These are phyloP conservation scores for Trichoderma guizhouense DNA, from an alignment of 2,329 filamentous ascomycete genomes.

Conservation along the genomic window DNA sequence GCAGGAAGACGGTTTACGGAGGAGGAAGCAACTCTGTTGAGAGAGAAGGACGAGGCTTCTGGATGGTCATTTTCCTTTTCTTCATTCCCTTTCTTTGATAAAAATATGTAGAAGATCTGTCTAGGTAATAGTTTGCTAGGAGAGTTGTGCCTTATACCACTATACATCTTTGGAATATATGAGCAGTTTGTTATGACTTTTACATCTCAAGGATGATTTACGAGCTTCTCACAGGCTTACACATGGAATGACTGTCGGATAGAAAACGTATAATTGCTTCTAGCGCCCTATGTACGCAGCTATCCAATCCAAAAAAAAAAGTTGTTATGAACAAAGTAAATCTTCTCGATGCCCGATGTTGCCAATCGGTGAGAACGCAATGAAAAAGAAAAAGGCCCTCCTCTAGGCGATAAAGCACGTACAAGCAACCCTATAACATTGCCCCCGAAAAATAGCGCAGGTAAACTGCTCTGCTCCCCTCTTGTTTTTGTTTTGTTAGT, in stretches of 20 bases:
- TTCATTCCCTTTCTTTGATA: background rate
- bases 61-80: background rate
- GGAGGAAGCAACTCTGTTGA: background rate
- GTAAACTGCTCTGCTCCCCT: background rate
- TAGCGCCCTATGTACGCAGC: background rate
- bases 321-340: background rate
- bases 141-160: conserved; percentile 5
- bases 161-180: conserved; percentile 4
- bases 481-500: background rate
- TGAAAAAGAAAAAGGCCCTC: background rate
- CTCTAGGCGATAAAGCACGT: background rate
- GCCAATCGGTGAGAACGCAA: background rate
- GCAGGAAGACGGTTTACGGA: background rate
- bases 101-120: background rate
- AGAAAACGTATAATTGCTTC: background rate
- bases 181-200: background rate
- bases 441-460: background rate
- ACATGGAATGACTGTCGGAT: background rate
- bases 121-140: background rate
- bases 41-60: conserved; percentile 1
- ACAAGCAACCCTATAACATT: background rate
- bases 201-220: background rate
- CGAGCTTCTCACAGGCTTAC: background rate
- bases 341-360: no score
- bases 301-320: background rate